A percentile compares a stretch with the other conserved stretches of the same genome.
Conservation (phyloP, 1,284 basidiomycete species). For the Gomphus bonarii region DNA sequence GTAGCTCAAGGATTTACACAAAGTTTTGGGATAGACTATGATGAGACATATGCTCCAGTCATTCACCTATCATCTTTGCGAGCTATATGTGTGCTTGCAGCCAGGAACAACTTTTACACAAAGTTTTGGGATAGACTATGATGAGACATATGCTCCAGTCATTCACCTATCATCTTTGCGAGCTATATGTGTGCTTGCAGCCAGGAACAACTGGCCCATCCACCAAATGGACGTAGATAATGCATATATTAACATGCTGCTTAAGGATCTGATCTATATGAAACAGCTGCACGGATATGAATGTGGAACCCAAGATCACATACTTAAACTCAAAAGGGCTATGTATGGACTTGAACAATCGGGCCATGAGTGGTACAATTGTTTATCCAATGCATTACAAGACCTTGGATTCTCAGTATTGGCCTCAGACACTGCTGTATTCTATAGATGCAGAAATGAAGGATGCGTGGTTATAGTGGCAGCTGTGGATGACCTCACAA, state of each 20-base stretch:
- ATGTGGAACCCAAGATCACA: neutral
- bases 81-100: no score
- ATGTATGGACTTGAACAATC: constrained; percentile 25
- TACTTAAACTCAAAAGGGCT: constrained; percentile 12
- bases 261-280: constrained; percentile 22
- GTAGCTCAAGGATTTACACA: constrained; percentile 29
- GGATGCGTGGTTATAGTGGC: constrained; percentile 15
- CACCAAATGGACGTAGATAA: neutral
- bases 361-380: constrained; percentile 21
- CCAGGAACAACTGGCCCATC: no score
- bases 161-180: no score
- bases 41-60: no score
- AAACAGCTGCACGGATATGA: constrained; percentile 15
- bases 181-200: no score
- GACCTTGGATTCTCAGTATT: constrained; percentile 18
- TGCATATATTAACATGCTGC: neutral
- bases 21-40: no score
- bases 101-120: no score
- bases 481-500: constrained; percentile 18
- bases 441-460: constrained; percentile 5
- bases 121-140: constrained; percentile 19
- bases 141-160: constrained; percentile 24
- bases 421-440: constrained; percentile 19
- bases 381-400: constrained; percentile 17
- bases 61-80: no score